Base-by-base conservation (phyloP, 1,284 basidiomycete genomes). In the Ceratobasidium sp. region DNA sequence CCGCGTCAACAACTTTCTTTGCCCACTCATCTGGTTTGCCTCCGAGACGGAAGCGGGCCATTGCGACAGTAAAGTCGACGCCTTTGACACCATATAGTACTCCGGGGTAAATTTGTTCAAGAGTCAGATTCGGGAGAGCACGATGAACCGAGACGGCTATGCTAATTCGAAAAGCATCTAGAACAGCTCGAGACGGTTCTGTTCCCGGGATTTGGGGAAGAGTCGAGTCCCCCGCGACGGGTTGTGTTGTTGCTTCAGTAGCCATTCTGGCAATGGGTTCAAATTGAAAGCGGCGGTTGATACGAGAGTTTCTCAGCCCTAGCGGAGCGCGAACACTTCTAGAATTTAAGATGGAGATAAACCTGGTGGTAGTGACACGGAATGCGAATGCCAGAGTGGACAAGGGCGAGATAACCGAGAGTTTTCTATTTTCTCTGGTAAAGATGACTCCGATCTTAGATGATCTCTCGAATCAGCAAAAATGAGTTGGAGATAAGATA, bases 71-170 rank as follows among this genome's bases (percentile, higher is more conserved):
- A 82, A 98, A 96, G 86, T 99, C 97, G 64, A 90, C 92, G 20
- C 94, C 95, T 86, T 97, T 97, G 86, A 96, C 96, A 66, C 94
- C 94, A 81, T 93, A 93, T 84, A 97, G 94, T 5, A 98, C 93
- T 18, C 94, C 97, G 38, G 89, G 85, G 84, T 94, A 97, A 0
- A 92, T 94, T 82, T 95, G 87, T 66, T 93, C 92, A 30, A 94
- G 82, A 0, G 92, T 89, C 78, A 96, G 86, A 1, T 87, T 86
- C 20, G 90, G 90, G 41, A 97, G 88, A 0, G 91, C 90, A 65
- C 93, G 90, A 8, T 92, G 89, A 65, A 98, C 86, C 77, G 90
- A 88, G 82, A 93, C 88, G 1, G 97, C 96, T 80, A 96, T 95
- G 52, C 95, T 92, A 35, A 91, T 90, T 75, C 93, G 89, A 88